Percentiles rank a stretch among this genome's conserved stretches.
These are phyloP conservation scores for Hevea brasiliensis DNA, from an alignment of 345 rosid species.

Conservation along the genomic window DNA sequence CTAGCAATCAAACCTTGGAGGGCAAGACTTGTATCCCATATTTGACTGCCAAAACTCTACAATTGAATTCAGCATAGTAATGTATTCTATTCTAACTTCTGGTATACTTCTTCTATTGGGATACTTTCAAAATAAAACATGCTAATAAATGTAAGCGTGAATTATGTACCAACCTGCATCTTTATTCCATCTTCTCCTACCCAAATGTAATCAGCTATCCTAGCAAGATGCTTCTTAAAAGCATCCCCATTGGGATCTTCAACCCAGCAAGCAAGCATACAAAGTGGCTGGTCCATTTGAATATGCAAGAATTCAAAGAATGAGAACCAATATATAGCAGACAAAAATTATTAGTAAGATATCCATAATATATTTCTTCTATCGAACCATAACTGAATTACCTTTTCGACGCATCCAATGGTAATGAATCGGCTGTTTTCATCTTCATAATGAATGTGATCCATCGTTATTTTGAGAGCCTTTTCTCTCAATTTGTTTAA, in stretches of 20 bases:
- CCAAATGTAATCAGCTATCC: conserved; percentile 55
- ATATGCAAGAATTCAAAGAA: too few relatives aligned
- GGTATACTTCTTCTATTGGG: too few relatives aligned
- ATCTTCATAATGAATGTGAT: conserved; percentile 34
- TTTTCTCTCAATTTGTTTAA: conserved; percentile 18
- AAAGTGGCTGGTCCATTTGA: conserved; percentile 29
- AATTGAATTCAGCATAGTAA: too few relatives aligned
- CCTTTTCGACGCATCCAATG: conserved; percentile 22
- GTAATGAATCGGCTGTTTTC: conserved; percentile 35
- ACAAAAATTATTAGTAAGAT: not conserved
- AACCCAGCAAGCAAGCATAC: conserved; percentile 68
- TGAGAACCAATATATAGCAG: too few relatives aligned
- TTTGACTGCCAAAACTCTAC: too few relatives aligned
- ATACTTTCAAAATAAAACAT: too few relatives aligned
- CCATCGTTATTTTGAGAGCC: conserved; percentile 17
- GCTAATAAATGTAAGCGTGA: too few relatives aligned
- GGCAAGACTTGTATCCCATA: too few relatives aligned
- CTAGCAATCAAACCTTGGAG: conserved; percentile 47
- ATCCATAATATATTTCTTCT: too few relatives aligned
- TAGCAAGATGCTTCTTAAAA: conserved; percentile 57
- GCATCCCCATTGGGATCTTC: conserved; percentile 55
- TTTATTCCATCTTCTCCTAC: conserved; percentile 71
- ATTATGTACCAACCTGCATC: conserved; percentile 37
- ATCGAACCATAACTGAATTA: too few relatives aligned
- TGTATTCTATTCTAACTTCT: too few relatives aligned